These are phyloP conservation scores for Casuarina glauca DNA, from an alignment of 306 rosid species.

Conservation along the genomic window DNA sequence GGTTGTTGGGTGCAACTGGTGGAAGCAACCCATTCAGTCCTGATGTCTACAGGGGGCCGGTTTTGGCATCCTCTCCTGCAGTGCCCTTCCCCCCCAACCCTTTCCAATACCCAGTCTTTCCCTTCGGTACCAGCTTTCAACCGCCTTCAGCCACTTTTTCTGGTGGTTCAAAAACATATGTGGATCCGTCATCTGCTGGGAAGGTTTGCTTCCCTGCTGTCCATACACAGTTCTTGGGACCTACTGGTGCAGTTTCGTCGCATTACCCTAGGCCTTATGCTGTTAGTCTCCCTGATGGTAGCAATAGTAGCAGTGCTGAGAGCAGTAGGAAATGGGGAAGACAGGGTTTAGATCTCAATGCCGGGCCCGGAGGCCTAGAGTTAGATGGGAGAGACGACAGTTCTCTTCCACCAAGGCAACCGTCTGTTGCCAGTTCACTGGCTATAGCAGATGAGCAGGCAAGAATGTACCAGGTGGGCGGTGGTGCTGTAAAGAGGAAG, in stretches of 20 bases:
- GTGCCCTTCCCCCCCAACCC: slow-evolving; percentile 53
- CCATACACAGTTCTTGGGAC: slow-evolving; percentile 57
- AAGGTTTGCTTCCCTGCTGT: slow-evolving; percentile 61
- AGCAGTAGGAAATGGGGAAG: slow-evolving; percentile 59
- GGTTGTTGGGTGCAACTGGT: slow-evolving; percentile 51
- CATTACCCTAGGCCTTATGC: slow-evolving; percentile 59
- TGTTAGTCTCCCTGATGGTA: slow-evolving; percentile 51
- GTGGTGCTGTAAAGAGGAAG: slow-evolving; percentile 62
- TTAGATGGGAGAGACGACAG: slow-evolving; percentile 62
- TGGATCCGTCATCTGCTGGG: slow-evolving; percentile 61
- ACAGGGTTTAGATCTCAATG: slow-evolving; percentile 72
- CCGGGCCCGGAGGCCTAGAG: slow-evolving; percentile 70
- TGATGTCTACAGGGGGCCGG: slow-evolving; percentile 55
- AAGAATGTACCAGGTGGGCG: slow-evolving; percentile 51
- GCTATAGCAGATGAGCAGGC: slow-evolving; percentile 54
- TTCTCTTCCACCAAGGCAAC: slow-evolving; percentile 48
- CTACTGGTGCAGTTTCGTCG: slow-evolving; percentile 54
- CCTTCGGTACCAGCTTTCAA: slow-evolving; percentile 59
- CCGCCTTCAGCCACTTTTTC: slow-evolving; percentile 55
- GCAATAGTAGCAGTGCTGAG: slow-evolving; percentile 50
- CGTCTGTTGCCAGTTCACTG: slow-evolving; percentile 60
- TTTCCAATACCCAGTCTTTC: slow-evolving; percentile 59
- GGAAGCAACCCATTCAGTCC: slow-evolving; percentile 52
- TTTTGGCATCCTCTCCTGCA: slow-evolving; percentile 66
- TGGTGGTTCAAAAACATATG: slow-evolving; percentile 45